Base-by-base conservation (phyloP, 1,284 basidiomycete genomes). In the Ustilago bromivora region DNA sequence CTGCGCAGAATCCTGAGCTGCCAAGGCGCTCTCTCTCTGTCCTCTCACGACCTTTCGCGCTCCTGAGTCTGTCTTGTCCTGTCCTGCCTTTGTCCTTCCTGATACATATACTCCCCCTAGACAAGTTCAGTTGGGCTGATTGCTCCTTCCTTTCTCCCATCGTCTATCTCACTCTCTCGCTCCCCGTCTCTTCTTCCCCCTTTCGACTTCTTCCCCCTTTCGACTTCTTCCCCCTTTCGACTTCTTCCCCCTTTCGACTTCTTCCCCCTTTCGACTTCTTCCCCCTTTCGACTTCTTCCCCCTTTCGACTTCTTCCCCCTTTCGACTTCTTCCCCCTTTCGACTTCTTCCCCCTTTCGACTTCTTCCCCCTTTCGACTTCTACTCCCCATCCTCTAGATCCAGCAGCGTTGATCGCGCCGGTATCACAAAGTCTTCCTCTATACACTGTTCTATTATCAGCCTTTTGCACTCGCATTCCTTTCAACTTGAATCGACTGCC, bases 401-500 rank as follows among this genome's bases (percentile, higher is more conserved):
- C 71, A 51, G 61, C 57, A 73, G 71, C 71, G 71, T 74, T 74
- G 71, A 74, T 66, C 71, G 71, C 71, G 61, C 61, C 61, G 71
- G 71, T 41, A 54, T 64, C 40, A 15, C 46, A 38, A n/a, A n/a
- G 7, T 38, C 40, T 59, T 46, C 0, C 57, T 56, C 34, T 56
- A 15, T 19, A 36, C 35, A 15, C 19, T 4, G 23, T 28, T 3
- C 23, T 28, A 2, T 28, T 28, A 28, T 17, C 57, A 51, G 34
- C n/a, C 40, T 57, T 34, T 34, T 46, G 28, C 23, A 23, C 19
- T 57, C n/a, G 56, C 57, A 59, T 38, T 34, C 35, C 31, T 49
- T 60, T 31, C 46, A 34, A 36, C 35, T 41, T 10, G 15, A 17
- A 13, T n/a, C 32, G 13, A 13, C 49, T 51, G 13, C 9, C 12